Evolutionary conservation across 345 rosid genomes (phyloP).

Genomic region (Lepidium africanum): DNA sequence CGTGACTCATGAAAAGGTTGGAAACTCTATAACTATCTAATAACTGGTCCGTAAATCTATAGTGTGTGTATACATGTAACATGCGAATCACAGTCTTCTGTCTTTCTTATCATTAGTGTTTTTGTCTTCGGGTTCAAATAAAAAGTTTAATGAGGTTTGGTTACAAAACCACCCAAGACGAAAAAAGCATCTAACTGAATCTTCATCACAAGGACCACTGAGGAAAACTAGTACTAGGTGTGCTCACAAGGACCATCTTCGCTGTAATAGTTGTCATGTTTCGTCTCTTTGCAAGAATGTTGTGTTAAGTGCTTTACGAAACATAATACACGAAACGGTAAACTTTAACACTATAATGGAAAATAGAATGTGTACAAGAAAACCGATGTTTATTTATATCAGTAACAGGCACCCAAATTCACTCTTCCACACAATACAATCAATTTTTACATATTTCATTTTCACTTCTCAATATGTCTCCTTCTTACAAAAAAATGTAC

Average conservation of each 20-base stretch:
- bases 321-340: too few relatives aligned
- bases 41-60: background rate
- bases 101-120: background rate
- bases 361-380: background rate
- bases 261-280: too few relatives aligned
- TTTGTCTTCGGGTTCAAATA: background rate
- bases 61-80: background rate
- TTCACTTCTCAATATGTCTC: background rate
- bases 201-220: background rate
- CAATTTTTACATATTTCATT: background rate
- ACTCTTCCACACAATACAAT: background rate
- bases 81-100: background rate
- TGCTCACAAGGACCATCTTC: background rate
- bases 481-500: constrained; percentile 5
- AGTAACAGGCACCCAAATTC: background rate
- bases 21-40: background rate
- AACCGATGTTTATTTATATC: background rate
- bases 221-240: background rate
- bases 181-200: background rate
- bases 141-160: background rate
- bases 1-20: background rate
- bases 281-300: too few relatives aligned
- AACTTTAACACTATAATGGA: too few relatives aligned
- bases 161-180: background rate
- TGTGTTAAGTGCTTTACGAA: too few relatives aligned